Evolutionary conservation across 164 flowering plant species (phyloP).

Genomic region (Vitis riparia): DNA sequence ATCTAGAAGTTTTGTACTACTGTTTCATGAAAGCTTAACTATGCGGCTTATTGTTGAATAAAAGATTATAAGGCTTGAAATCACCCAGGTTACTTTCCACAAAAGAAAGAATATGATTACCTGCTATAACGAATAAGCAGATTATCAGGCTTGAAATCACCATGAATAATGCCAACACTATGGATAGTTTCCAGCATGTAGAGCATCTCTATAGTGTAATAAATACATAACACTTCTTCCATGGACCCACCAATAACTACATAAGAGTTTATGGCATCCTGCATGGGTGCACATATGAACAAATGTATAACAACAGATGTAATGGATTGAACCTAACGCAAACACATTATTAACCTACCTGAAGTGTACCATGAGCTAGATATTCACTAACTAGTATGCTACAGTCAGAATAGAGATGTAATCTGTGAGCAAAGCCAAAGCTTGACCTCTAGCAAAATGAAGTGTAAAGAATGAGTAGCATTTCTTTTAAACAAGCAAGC

Average conservation of each 20-base stretch:
- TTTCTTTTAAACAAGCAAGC: not conserved
- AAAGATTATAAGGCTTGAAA: too few species aligned
- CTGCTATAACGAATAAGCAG: conserved; percentile 81
- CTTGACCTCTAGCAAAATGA: conserved; percentile 57
- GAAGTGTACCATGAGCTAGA: conserved; percentile 83
- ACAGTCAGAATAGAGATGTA: conserved; percentile 79
- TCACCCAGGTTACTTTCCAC: not conserved
- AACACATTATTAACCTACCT: conserved; percentile 37
- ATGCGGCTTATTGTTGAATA: too few species aligned
- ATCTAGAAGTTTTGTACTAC: too few species aligned
- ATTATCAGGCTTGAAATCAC: conserved; percentile 98
- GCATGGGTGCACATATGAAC: conserved; percentile 16
- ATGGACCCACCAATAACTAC: conserved; percentile 60
- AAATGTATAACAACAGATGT: conserved; percentile 4
- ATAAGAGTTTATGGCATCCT: conserved; percentile 94
- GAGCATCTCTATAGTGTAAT: conserved; percentile 93
- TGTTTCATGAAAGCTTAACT: too few species aligned
- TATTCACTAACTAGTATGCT: conserved; percentile 86
- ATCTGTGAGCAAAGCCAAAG: conserved; percentile 78
- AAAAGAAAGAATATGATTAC: conserved; percentile 30
- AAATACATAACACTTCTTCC: conserved; percentile 90
- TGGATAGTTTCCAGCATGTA: conserved; percentile 85
- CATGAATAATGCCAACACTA: conserved; percentile 77
- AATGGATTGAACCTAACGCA: not conserved
- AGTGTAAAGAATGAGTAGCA: conserved; percentile 14